These are phyloP conservation scores for Cercospora brassicicola DNA, from an alignment of 2,329 filamentous ascomycete genomes.

Conservation along the genomic window DNA sequence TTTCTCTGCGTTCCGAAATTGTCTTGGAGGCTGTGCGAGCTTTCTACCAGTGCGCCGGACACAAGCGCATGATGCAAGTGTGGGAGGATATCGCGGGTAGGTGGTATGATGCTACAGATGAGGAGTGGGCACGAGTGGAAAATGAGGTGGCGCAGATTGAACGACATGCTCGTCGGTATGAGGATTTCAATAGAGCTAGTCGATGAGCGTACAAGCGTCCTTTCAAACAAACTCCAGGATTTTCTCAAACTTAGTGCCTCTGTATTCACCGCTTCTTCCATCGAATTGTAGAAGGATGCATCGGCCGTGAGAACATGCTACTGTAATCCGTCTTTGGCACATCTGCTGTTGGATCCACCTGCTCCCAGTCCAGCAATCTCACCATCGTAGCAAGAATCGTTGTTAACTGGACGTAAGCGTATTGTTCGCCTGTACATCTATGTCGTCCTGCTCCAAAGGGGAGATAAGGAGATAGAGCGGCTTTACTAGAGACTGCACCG, in stretches of 20 bases:
- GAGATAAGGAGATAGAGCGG: slow-evolving; percentile 82
- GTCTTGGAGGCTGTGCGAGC: slow-evolving; percentile 63
- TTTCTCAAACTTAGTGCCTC: too few relatives aligned
- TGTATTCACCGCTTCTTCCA: neutral
- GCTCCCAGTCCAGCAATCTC: slow-evolving; percentile 75
- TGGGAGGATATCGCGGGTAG: slow-evolving; percentile 50
- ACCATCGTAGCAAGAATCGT: slow-evolving; percentile 80
- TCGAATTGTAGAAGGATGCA: slow-evolving; percentile 1
- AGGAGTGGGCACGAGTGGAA: slow-evolving; percentile 3
- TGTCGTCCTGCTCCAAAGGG: slow-evolving; percentile 92
- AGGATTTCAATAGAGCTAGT: neutral
- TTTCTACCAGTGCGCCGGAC: slow-evolving; percentile 61
- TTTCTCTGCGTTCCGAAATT: slow-evolving; percentile 49
- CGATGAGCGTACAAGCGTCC: neutral
- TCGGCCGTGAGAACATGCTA: slow-evolving; percentile 51
- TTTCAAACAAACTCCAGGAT: neutral
- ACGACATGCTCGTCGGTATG: slow-evolving; percentile 12
- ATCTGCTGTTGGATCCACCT: slow-evolving; percentile 66
- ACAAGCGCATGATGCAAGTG: slow-evolving; percentile 54
- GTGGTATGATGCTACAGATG: slow-evolving; percentile 36
- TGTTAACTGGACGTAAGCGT: slow-evolving; percentile 87
- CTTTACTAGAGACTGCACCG: slow-evolving; percentile 80
- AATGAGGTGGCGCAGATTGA: slow-evolving; percentile 11
- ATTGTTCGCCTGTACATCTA: slow-evolving; percentile 94
- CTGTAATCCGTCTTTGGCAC: slow-evolving; percentile 69